phyloP scores from a whole-genome alignment of 805 yeast species.

The Groenewaldozyma tartarivorans region DNA sequence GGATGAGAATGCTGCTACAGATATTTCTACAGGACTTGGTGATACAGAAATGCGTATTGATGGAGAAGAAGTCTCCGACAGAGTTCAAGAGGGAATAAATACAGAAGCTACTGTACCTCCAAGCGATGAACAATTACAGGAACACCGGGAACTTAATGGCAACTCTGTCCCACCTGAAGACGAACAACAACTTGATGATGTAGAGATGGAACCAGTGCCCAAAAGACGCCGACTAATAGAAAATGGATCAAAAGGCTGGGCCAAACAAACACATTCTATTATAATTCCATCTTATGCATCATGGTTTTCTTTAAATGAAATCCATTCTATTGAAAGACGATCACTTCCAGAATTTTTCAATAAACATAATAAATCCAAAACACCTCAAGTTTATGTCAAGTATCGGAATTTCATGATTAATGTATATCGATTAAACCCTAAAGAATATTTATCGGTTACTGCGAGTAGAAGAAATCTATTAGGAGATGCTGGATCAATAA shows the following conservation, averaged over 20 bases:
- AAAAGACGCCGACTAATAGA: no score
- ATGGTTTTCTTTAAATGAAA: conserved; percentile 70
- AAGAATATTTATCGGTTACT: conserved; percentile 80
- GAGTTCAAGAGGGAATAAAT: no score
- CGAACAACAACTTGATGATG: neutral
- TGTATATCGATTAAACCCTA: conserved; percentile 79
- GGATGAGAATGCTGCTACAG: no score
- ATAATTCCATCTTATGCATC: conserved; percentile 79
- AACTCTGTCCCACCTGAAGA: no score
- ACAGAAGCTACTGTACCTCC: no score
- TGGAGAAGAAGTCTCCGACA: no score
- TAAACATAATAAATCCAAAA: conserved; percentile 51
- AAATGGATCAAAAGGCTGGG: neutral
- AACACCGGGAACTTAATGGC: no score
- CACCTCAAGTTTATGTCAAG: conserved; percentile 70
- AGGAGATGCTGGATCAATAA: conserved; percentile 83
- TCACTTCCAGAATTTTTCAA: conserved; percentile 84
- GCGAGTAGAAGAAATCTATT: conserved; percentile 85
- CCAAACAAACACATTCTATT: conserved; percentile 68
- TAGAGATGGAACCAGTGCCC: neutral
- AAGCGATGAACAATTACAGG: no score
- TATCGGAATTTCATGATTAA: conserved; percentile 86
- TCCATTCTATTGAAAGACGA: conserved; percentile 71
- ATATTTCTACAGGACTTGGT: no score
- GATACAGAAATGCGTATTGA: no score